phyloP scores from a whole-genome alignment of 106 monocot species.

The Alisma plantagoaquatica region DNA sequence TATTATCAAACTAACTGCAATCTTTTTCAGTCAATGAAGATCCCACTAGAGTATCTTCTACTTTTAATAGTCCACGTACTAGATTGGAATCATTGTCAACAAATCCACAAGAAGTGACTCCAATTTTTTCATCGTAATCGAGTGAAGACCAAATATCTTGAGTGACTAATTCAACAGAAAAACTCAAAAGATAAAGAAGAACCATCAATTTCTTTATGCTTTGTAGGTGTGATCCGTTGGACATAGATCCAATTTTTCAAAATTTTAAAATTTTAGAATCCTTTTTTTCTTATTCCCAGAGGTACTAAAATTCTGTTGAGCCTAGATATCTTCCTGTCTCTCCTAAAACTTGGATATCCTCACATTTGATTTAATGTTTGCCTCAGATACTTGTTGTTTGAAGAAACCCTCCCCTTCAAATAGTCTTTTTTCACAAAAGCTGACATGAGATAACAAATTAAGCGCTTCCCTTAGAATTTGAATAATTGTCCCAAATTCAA shows the following conservation, averaged over 20 bases:
- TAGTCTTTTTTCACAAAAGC: slow-evolving; percentile 2
- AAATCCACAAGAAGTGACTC: background rate
- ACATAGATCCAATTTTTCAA: no score
- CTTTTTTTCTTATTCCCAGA: no score
- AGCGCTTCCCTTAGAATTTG: background rate
- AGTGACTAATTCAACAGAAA: background rate
- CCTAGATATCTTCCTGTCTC: no score
- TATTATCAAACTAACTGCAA: slow-evolving; percentile 2
- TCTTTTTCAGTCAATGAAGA: background rate
- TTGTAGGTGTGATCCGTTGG: no score
- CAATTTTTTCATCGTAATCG: background rate
- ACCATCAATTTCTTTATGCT: slow-evolving; percentile 2
- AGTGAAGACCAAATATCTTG: slow-evolving; percentile 4
- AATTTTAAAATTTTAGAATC: no score
- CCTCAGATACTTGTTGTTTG: slow-evolving; percentile 1
- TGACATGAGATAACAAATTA: background rate
- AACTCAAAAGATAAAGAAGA: slow-evolving; percentile 9
- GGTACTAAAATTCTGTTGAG: no score
- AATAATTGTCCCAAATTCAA: slow-evolving; percentile 1
- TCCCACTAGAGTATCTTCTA: background rate
- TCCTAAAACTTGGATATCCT: no score
- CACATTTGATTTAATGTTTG: background rate
- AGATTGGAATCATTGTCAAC: slow-evolving; percentile 5
- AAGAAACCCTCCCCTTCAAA: slow-evolving; percentile 4
- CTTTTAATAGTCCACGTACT: background rate